Evolutionary conservation across 2,329 filamentous ascomycete species (phyloP).

Genomic region (Ploettnerulaceae sp.): DNA sequence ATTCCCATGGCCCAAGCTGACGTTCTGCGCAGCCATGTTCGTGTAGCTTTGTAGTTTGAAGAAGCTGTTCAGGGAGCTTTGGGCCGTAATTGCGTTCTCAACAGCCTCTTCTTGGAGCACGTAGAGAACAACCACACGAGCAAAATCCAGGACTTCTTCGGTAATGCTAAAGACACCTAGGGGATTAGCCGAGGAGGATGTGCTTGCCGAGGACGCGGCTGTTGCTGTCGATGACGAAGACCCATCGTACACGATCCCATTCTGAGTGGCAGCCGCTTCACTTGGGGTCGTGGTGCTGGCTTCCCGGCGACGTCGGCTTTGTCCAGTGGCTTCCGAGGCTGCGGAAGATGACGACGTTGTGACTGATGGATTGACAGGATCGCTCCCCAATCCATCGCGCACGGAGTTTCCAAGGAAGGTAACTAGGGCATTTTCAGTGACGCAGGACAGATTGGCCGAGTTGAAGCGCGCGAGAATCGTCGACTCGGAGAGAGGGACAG

Average conservation of each 20-base stretch:
- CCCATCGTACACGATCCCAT: constrained; percentile 10
- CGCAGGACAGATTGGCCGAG: constrained; percentile 69
- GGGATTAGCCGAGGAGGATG: constrained; percentile 12
- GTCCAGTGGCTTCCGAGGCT: not conserved
- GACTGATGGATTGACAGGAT: constrained; percentile 16
- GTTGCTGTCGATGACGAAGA: not conserved
- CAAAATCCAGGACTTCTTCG: constrained; percentile 57
- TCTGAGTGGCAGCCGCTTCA: not conserved
- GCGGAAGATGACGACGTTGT: constrained; percentile 11
- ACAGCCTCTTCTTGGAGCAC: constrained; percentile 53
- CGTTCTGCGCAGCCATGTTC: constrained; percentile 23
- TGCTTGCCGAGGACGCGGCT: constrained; percentile 4
- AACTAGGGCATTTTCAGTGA: constrained; percentile 79
- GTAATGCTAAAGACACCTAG: constrained; percentile 44
- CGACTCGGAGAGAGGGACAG: constrained; percentile 66
- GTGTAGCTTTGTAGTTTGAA: constrained; percentile 38
- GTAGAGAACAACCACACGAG: constrained; percentile 56
- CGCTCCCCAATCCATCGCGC: constrained; percentile 18
- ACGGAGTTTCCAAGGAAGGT: constrained; percentile 61
- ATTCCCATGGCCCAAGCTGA: constrained; percentile 29
- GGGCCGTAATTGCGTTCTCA: constrained; percentile 48
- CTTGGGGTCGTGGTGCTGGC: not conserved
- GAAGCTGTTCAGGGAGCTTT: constrained; percentile 50
- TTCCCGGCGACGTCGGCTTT: not conserved
- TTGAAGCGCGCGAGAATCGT: constrained; percentile 74